Base-by-base conservation (phyloP, 495 filamentous ascomycete genomes). In the Penicillium goetzii region DNA sequence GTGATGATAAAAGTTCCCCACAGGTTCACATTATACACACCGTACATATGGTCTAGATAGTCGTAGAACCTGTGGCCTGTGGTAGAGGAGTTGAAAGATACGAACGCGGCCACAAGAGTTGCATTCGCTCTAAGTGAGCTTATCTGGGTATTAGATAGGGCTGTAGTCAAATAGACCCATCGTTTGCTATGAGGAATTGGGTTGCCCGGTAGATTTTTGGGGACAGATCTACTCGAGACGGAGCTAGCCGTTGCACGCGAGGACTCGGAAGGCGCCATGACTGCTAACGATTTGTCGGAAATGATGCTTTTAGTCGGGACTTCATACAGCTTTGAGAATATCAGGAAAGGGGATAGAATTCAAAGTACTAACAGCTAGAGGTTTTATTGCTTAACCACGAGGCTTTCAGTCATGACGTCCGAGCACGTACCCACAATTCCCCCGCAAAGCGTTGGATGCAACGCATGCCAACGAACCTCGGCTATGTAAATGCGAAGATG, bases 1-100 rank as follows among this genome's bases (percentile, higher is more conserved):
- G 59, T 21, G 47, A 58, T 61, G 51, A 56, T 21, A 4, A 56
- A 55, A 51, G 14, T n/a, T 30, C 30, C 17, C 43, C 43, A 47
- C 21, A 47, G 21, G 19, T 47, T 47, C 19, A 47, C 10, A 12
- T 47, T 47, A 25, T 33, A 32, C 10, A 25, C 43, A 3, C 43
- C 43, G n/a, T 25, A 25, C 21, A 12, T 5, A 47, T 47, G 9
- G 21, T 47, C 43, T 0, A 47, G 43, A 47, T 47, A 47, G 12
- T 47, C 19, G 43, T 47, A 47, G 43, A 47, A 4, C 1, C 19
- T 23, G 19, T 47, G 43, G 21, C 43, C 43, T 0, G 43, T 47
- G 10, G 43, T 5, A 3, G 43, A 47, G 43, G 43, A 23, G 21
- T 47, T 47, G 43, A 47, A 47, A 47, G 43, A 47, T 23, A 47